These are phyloP conservation scores for Reutealis trisperma DNA, from an alignment of 345 rosid genomes.

Conservation along the genomic window DNA sequence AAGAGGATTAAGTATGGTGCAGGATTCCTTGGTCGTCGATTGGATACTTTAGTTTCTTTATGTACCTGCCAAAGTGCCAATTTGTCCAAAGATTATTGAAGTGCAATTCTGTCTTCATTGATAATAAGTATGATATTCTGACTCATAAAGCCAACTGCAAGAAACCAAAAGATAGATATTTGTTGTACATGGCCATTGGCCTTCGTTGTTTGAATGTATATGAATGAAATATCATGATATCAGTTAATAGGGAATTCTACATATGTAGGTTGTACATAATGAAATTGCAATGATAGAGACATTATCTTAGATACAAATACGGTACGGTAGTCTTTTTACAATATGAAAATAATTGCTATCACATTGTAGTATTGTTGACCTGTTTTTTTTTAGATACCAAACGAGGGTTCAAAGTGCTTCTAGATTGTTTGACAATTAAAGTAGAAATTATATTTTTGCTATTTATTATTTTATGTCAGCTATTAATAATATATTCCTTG, in stretches of 20 bases:
- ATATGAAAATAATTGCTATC: no score
- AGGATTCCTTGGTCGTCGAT: background rate
- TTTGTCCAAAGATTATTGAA: background rate
- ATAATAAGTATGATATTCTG: background rate
- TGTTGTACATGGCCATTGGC: background rate
- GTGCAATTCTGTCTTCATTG: background rate
- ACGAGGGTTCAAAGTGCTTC: background rate
- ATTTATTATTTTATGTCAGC: background rate
- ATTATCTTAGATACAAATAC: no score
- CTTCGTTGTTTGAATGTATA: no score
- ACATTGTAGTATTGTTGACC: background rate
- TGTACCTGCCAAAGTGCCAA: background rate
- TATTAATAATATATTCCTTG: background rate
- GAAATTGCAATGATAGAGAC: no score
- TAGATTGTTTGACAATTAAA: background rate
- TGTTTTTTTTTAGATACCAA: background rate
- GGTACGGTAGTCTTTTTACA: no score
- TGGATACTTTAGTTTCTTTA: background rate
- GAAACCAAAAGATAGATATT: background rate
- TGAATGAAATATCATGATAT: no score
- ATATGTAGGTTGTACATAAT: no score
- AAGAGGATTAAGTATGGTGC: no score
- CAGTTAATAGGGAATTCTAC: no score
- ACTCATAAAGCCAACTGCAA: background rate
- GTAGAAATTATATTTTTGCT: background rate